Evolutionary conservation across 306 rosid genomes (phyloP), one percentile per base, ranked within the genome.

Genomic region (Hippophae tibetana): DNA sequence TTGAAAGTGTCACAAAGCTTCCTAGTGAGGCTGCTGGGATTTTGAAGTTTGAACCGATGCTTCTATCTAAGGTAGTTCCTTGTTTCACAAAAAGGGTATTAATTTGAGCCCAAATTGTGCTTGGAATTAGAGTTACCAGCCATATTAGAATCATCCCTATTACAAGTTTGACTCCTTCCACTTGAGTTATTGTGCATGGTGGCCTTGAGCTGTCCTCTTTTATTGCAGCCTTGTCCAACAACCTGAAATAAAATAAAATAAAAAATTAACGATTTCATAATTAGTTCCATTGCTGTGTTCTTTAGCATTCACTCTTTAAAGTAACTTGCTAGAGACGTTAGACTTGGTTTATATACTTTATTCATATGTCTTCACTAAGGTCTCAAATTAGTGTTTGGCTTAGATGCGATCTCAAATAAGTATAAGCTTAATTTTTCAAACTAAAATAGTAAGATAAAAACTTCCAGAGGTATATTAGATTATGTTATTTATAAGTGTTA

Each of bases 171-270:
- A 74, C 66, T 73, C 76, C 84, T 74, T 86, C 95, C 23, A 86
- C 90, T 62, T 75, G 88, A 13, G 86, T 83, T 69, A 82, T 84
- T 7, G 95, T 84, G 71, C 79, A 79, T 53, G 82, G 76, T 7
- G 70, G 49, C 50, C 52, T 69, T 57, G 83, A 59, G 47, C 2
- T 58, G 18, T 68, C 78, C 13, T 64, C 62, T 79, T 74, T 79
- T 44, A 84, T 68, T 18, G 92, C 85, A 57, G 95, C 95, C 82
- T 72, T 82, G 72, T 87, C 90, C 72, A 84, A 72, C 70, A 87
- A 87, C 74, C 95, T 84, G 76, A 47, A 10, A 23, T 11, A 14
- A 23, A 31, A 42, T 7, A 12, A 14, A 55, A 26, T 42, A 8
- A 13, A 27, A 9, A 8, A 6, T 13, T 45, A 2, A 27, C 1